Evolutionary conservation across 345 rosid genomes (phyloP).

Genomic region (Hypericum perforatum): DNA sequence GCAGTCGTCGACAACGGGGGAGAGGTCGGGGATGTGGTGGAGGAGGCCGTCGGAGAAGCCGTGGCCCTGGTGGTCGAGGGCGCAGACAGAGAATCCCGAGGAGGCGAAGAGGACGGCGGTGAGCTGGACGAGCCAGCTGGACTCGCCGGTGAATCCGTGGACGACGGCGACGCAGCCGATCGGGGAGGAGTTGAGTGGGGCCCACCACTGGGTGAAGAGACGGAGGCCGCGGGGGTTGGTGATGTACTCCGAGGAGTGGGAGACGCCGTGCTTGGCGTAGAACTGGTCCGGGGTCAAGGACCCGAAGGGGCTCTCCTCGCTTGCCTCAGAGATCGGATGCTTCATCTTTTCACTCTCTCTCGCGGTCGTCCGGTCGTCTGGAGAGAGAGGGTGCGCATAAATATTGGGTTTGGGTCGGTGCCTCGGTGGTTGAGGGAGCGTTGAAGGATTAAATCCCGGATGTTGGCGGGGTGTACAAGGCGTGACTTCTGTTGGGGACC

Average conservation of each 20-base stretch:
- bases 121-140: conserved; percentile 68
- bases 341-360: conserved; percentile 17
- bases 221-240: conserved; percentile 68
- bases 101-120: conserved; percentile 71
- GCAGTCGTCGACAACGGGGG: conserved; percentile 77
- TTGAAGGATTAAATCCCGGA: too few species aligned
- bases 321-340: conserved; percentile 70
- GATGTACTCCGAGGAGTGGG: conserved; percentile 56
- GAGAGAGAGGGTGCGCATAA: background rate
- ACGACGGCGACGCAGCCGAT: conserved; percentile 64
- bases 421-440: too few species aligned
- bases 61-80: conserved; percentile 96
- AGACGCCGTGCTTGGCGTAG: conserved; percentile 63
- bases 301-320: conserved; percentile 59
- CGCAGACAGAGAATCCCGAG: conserved; percentile 68
- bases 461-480: too few species aligned
- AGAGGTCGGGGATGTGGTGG: conserved; percentile 62
- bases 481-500: too few species aligned
- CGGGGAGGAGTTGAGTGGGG: conserved; percentile 44
- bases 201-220: conserved; percentile 87
- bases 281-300: conserved; percentile 50
- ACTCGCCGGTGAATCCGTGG: conserved; percentile 90
- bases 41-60: conserved; percentile 72
- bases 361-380: background rate
- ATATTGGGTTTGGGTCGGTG: too few species aligned